Base-by-base conservation (phyloP, 2,329 filamentous ascomycete species). In the Diaporthe caulivora region DNA sequence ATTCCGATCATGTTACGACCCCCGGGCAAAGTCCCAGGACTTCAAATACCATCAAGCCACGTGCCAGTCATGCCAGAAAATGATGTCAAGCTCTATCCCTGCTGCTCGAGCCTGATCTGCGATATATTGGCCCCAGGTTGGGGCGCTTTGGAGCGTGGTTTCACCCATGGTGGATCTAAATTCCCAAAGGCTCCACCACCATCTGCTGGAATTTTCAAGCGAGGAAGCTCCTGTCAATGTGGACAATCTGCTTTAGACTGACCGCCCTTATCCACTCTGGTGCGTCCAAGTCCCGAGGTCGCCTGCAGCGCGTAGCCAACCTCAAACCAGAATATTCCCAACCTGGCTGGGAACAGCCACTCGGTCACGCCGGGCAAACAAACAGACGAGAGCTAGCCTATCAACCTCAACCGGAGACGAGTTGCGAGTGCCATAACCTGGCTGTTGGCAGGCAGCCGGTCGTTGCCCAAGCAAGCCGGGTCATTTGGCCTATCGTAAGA, bases 1-100 rank as follows among this genome's bases (percentile, higher is more conserved):
- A 67, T 67, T 53, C 51, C 37, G 47, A 51, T 65, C 62, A 31
- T 49, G 44, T 51, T 51, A 40, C 62, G 4, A 51, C 21, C 62
- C 60, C 44, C 62, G 29, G 44, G 31, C 31, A 67, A 13, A 67
- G 31, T 47, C 47, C 62, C 47, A 53, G 31, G 47, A 67, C 47
- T 67, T 67, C 62, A 67, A 53, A 67, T 67, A 67, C 62, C 62
- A 40, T 67, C 62, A 67, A 67, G 62, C 62, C 62, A 67, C 62
- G 62, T 67, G 62, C 62, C 47, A 53, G n/a, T 67, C 62, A 67
- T 67, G 62, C 62, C 62, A 67, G 62, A 67, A 53, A 10, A 67
- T 67, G 62, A 67, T 67, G 62, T 67, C 62, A 67, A 67, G 62
- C 62, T 53, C 62, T 40, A 67, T 51, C 62, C 62, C 62, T 67